These are phyloP conservation scores for Ustilaginoidea virens DNA, from an alignment of 2,329 filamentous ascomycete genomes.

Conservation along the genomic window DNA sequence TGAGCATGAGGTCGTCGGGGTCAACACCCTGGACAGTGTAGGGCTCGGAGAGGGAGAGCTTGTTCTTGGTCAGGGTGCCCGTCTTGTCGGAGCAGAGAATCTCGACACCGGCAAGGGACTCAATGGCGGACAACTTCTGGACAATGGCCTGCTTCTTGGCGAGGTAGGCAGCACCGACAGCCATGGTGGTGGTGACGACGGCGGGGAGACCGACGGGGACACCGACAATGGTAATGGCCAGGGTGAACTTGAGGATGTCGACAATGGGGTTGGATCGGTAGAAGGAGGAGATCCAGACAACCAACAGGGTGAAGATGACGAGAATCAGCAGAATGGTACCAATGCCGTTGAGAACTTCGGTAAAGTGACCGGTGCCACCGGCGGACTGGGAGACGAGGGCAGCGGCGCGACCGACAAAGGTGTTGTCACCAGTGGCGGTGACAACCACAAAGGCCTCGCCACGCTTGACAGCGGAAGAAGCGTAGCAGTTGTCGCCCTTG, in stretches of 20 bases:
- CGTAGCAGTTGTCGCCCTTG: conserved; percentile 65
- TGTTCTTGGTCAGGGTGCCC: conserved; percentile 85
- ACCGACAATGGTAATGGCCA: conserved; percentile 83
- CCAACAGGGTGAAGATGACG: conserved; percentile 63
- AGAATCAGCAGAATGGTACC: conserved; percentile 65
- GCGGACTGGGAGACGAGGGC: conserved; percentile 69
- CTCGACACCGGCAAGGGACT: conserved; percentile 83
- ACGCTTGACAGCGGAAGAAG: conserved; percentile 81
- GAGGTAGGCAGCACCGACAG: conserved; percentile 79
- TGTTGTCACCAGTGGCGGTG: conserved; percentile 75
- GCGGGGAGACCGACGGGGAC: conserved; percentile 86
- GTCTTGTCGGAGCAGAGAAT: conserved; percentile 82
- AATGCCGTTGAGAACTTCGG: conserved; percentile 77
- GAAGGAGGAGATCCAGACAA: conserved; percentile 78
- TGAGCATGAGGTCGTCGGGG: conserved; percentile 79
- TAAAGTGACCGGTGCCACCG: conserved; percentile 70
- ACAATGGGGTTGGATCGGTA: conserved; percentile 76
- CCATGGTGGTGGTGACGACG: conserved; percentile 90
- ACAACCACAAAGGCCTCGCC: conserved; percentile 74
- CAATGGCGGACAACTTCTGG: conserved; percentile 82
- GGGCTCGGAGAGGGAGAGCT: conserved; percentile 73
- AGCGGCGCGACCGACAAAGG: conserved; percentile 78
- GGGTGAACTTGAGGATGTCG: conserved; percentile 65
- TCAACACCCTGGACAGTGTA: conserved; percentile 73
- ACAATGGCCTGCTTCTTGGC: conserved; percentile 89